Evolutionary conservation across 108 stramenopile species (phyloP), one percentile per base, ranked within the genome.

Genomic region (Skeletonema menzelii): DNA sequence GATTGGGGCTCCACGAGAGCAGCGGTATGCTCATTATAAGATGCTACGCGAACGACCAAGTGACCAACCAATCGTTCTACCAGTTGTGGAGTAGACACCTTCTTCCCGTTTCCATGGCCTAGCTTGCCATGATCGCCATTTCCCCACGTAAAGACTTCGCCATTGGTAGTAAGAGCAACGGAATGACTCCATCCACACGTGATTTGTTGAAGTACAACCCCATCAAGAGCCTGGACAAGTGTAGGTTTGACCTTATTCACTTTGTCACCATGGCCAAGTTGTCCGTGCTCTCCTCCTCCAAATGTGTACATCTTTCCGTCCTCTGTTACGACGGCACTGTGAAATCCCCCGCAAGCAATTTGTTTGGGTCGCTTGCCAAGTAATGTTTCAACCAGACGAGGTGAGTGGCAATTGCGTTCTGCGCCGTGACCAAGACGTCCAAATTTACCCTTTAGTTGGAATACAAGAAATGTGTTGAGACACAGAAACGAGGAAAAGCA

Each of bases 21-120:
- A n/a, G 96, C 94, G 14, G 97, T 98, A 70, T 98, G 97, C 75
- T 98, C 97, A 72, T 98, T 98, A 88, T 98, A 98, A 14, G 94
- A 95, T n/a, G 97, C 97, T 17, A 98, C 91, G 56, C 91, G 86
- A 28, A 95, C 91, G 10, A 97, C 96, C 13, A 88, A 87, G 59
- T 90, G 87, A 31, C 89, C 87, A 38, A 93, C 89, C 5, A 97
- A 81, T n/a, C 90, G 91, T 46, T 95, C 96, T 8, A 97, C 91
- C 31, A 89, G 65, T 63, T 90, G 87, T 5, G 97, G 97, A 11
- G 92, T 87, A 24, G 90, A 86, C 5, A 97, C 95, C 77, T 96
- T 96, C 40, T 91, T 84, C 30, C 84, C 87, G 38, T 82, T 90
- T 2, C 97, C 97, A 63, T 96, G 95, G 12, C 97, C 97, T 13